Evolutionary conservation across 2,329 filamentous ascomycete species (phyloP), one percentile per base, ranked within the genome.

Genomic region (Phialophora verrucosa): DNA sequence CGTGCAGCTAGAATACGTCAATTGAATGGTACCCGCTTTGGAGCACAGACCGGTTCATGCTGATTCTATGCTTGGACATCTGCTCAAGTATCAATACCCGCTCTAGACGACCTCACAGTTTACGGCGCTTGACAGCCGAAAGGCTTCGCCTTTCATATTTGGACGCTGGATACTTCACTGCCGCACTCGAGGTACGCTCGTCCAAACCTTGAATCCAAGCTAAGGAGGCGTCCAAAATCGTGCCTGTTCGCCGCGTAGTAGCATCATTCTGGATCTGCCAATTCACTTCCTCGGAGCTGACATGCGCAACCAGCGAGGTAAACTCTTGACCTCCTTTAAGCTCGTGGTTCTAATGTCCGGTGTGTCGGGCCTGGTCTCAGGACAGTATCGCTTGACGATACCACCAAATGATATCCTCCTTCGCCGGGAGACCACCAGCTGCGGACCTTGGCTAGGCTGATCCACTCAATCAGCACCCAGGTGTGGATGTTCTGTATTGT

Each of bases 401-500:
- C 49, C 49, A 5, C 25, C 49, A 23, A 23, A 51, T 23, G 49
- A 51, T 29, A 51, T 23, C 17, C 25, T 11, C 27, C 49, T 51
- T 27, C 27, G 27, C 25, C n/a, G 49, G 8, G 49, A 27, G 8
- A 51, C 10, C 7, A 27, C 8, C 5, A 4, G 20, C 49, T 29
- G 11, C 23, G 14, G 27, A 27, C 20, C 14, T 23, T 51, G 27
- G 57, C 50, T 5, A 27, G 7, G 12, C 31, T 14, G 57, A 50
- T 32, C 25, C 27, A 12, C 25, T 59, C 44, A 59, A 59, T 59
- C 57, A 31, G 57, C 57, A 20, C 57, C 57, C 8, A 59, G 44
- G 47, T 59, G 57, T 59, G 42, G 57, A 29, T 59, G 57, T 32
- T n/a, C 42, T 35, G 35, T 61, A 20, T 42, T 38, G n/a, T 54